Evolutionary conservation across 495 filamentous ascomycete species (phyloP).

Genomic region (Penicillium turbatum): DNA sequence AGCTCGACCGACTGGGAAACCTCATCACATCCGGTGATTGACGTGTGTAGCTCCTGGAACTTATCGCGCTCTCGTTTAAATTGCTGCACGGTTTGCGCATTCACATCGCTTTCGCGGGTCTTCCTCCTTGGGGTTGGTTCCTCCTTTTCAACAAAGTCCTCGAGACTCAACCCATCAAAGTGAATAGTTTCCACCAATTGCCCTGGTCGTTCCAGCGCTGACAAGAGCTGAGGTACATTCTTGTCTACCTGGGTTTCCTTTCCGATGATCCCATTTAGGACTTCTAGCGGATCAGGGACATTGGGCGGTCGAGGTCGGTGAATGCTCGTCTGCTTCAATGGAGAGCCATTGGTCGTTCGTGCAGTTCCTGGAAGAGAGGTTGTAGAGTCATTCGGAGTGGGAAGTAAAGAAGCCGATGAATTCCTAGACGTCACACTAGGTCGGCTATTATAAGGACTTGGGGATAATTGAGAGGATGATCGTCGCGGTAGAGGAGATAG

Average conservation of each 20-base stretch:
- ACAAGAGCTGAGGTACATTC: slow-evolving; percentile 9
- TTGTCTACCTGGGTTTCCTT: slow-evolving; percentile 30
- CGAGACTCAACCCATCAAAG: slow-evolving; percentile 70
- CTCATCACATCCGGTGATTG: slow-evolving; percentile 86
- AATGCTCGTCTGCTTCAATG: slow-evolving; percentile 52
- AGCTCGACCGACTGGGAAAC: slow-evolving; percentile 89
- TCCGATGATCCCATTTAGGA: slow-evolving; percentile 69
- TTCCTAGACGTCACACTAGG: slow-evolving; percentile 59
- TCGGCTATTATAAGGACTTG: slow-evolving; percentile 44
- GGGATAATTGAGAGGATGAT: slow-evolving; percentile 46
- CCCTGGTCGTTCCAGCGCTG: slow-evolving; percentile 31
- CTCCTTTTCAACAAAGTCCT: slow-evolving; percentile 58
- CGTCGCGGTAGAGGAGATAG: slow-evolving; percentile 67
- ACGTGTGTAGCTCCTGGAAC: slow-evolving; percentile 86
- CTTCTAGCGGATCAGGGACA: slow-evolving; percentile 65
- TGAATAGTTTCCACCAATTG: slow-evolving; percentile 62
- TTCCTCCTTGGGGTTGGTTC: slow-evolving; percentile 27
- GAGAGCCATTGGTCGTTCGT: slow-evolving; percentile 61
- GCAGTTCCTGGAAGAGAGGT: slow-evolving; percentile 62
- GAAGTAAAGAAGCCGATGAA: slow-evolving; percentile 63
- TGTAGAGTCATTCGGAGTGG: slow-evolving; percentile 63
- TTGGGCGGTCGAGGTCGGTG: slow-evolving; percentile 44
- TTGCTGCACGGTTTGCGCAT: slow-evolving; percentile 68
- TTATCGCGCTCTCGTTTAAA: slow-evolving; percentile 83
- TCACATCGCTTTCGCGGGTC: slow-evolving; percentile 47